A percentile compares a stretch with the other conserved stretches of the same genome.
Conservation (phyloP, 2,329 filamentous ascomycete genomes). For the Thielaviopsis punctulata region DNA sequence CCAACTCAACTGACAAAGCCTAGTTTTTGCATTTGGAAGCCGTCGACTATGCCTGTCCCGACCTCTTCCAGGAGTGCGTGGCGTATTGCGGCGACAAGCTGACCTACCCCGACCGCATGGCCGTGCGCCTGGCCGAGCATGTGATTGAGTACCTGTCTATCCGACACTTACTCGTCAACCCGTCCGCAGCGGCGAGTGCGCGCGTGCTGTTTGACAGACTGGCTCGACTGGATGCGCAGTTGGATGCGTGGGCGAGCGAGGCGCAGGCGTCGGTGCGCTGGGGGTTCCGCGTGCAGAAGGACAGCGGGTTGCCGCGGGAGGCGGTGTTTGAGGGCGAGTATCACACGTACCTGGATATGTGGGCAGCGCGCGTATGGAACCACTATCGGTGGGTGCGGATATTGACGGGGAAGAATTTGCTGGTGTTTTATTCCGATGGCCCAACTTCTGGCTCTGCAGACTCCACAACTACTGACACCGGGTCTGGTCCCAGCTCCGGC, state of each 20-base stretch:
- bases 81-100: not conserved
- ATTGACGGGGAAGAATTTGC: slow-evolving; percentile 32
- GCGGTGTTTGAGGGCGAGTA: slow-evolving; percentile 35
- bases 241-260: not conserved
- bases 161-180: not conserved
- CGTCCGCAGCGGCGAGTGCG: too few species aligned
- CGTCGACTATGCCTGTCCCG: not conserved
- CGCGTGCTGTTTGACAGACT: not conserved
- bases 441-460: too few species aligned
- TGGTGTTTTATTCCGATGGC: slow-evolving; percentile 21
- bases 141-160: not conserved
- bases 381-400: slow-evolving; percentile 43
- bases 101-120: not conserved
- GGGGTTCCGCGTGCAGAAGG: not conserved
- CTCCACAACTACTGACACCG: too few species aligned
- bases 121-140: not conserved
- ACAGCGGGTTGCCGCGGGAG: slow-evolving; percentile 16
- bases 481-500: too few species aligned
- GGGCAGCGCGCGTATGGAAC: slow-evolving; percentile 37
- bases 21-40: not conserved
- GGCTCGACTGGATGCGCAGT: not conserved
- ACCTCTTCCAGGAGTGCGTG: not conserved
- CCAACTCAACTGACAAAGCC: not conserved
- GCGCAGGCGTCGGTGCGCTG: not conserved
- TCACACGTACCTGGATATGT: slow-evolving; percentile 37